phyloP scores from a whole-genome alignment of 2,329 filamentous ascomycete genomes.

The Metarhizium album region DNA sequence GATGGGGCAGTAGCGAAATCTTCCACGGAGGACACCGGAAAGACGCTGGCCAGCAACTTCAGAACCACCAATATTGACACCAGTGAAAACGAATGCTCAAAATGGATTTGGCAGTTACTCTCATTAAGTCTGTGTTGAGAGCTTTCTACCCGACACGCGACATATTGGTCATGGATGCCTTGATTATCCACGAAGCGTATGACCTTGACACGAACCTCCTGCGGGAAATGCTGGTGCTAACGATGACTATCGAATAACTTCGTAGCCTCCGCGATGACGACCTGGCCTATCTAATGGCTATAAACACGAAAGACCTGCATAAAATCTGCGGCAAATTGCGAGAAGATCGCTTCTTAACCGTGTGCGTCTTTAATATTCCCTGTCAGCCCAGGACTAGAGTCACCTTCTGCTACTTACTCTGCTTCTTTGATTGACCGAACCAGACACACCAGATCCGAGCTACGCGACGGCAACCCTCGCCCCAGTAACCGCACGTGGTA shows the following conservation, averaged over 20 bases:
- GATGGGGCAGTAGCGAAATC: neutral
- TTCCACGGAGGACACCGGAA: neutral
- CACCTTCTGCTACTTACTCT: neutral
- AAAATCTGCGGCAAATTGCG: conserved; percentile 77
- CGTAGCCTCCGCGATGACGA: conserved; percentile 78
- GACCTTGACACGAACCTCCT: conserved; percentile 20
- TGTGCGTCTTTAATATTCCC: conserved; percentile 37
- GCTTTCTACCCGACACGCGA: conserved; percentile 81
- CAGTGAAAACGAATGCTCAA: neutral
- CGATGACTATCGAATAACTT: conserved; percentile 20
- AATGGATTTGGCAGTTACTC: conserved; percentile 54
- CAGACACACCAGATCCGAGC: conserved; percentile 55
- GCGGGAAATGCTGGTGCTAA: neutral
- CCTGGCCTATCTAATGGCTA: conserved; percentile 73
- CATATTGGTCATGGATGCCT: conserved; percentile 74
- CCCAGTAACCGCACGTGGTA: conserved; percentile 87
- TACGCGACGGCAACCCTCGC: conserved; percentile 69
- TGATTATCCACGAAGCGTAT: conserved; percentile 72
- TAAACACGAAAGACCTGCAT: conserved; percentile 85
- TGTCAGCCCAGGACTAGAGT: neutral
- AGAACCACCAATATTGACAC: neutral
- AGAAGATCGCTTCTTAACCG: conserved; percentile 75
- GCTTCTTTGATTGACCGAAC: conserved; percentile 31
- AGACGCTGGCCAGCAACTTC: neutral
- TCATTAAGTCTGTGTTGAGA: conserved; percentile 77